Evolutionary conservation across 2,329 filamentous ascomycete species (phyloP).

Genomic region (Zymoseptoria passerinii): DNA sequence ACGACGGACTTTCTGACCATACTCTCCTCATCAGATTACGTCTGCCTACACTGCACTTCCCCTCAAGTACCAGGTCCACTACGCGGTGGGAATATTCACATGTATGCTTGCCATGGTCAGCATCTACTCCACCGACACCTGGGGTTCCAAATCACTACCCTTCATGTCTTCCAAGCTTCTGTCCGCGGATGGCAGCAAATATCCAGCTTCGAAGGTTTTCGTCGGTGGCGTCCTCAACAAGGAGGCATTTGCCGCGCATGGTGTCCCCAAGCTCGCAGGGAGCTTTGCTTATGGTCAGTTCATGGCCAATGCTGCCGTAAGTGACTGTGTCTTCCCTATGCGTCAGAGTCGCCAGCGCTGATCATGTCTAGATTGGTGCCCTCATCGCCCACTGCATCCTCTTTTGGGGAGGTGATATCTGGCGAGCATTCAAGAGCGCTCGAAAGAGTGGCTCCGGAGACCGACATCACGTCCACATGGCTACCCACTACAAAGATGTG

Average conservation of each 20-base stretch:
- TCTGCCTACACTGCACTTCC: constrained; percentile 47
- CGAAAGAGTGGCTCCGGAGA: constrained; percentile 40
- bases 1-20: neutral
- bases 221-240: constrained; percentile 36
- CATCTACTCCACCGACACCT: constrained; percentile 46
- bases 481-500: constrained; percentile 45
- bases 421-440: constrained; percentile 41
- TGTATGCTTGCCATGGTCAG: constrained; percentile 45
- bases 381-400: constrained; percentile 45
- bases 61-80: constrained; percentile 39
- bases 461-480: constrained; percentile 47
- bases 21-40: constrained; percentile 37
- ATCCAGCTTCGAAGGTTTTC: constrained; percentile 36
- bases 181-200: constrained; percentile 31
- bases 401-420: constrained; percentile 50
- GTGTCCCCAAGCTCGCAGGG: constrained; percentile 42
- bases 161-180: constrained; percentile 49
- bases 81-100: constrained; percentile 38
- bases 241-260: constrained; percentile 35
- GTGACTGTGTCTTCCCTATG: neutral
- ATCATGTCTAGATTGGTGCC: constrained; percentile 40
- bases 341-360: neutral
- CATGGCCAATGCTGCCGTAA: constrained; percentile 47
- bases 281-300: constrained; percentile 41
- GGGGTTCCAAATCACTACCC: constrained; percentile 40